These are phyloP conservation scores for Verticillium albo-atrum DNA, from an alignment of 2,329 filamentous ascomycete genomes.

Conservation along the genomic window DNA sequence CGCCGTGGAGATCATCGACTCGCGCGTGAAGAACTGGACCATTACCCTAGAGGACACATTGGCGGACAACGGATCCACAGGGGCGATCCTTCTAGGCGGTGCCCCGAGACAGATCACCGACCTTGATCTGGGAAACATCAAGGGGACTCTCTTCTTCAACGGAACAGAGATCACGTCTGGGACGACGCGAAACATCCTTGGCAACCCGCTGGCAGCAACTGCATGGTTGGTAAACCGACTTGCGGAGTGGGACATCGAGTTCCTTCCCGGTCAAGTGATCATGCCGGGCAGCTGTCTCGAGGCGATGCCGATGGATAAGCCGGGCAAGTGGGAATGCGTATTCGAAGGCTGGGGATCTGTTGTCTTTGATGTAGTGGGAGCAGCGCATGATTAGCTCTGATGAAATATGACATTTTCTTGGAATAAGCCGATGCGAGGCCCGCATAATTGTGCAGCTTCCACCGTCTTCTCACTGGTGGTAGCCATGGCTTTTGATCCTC, in stretches of 20 bases:
- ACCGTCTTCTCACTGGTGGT: too few species aligned
- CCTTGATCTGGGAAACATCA: constrained; percentile 15
- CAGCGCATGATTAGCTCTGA: background rate
- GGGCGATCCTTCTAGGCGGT: constrained; percentile 19
- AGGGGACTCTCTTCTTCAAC: constrained; percentile 17
- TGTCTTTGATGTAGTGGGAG: constrained; percentile 17
- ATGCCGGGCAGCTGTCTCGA: constrained; percentile 19
- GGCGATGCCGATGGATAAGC: constrained; percentile 17
- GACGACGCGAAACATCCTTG: constrained; percentile 19
- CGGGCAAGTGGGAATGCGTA: constrained; percentile 16
- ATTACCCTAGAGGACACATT: constrained; percentile 20
- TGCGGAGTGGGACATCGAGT: constrained; percentile 16
- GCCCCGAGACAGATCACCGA: constrained; percentile 16
- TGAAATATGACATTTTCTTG: too few species aligned
- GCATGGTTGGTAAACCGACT: constrained; percentile 20
- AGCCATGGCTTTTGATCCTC: too few species aligned
- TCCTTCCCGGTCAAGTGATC: constrained; percentile 17
- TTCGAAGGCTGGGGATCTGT: constrained; percentile 19
- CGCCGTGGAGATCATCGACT: constrained; percentile 23
- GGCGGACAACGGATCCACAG: constrained; percentile 19
- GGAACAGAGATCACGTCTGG: constrained; percentile 17
- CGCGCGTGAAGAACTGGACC: constrained; percentile 19
- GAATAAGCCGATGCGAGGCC: too few species aligned
- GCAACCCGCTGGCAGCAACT: constrained; percentile 17
- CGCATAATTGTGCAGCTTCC: too few species aligned